Base-by-base conservation (phyloP, 139 green algal species). In the Chlamydomonas asymmetrica region DNA sequence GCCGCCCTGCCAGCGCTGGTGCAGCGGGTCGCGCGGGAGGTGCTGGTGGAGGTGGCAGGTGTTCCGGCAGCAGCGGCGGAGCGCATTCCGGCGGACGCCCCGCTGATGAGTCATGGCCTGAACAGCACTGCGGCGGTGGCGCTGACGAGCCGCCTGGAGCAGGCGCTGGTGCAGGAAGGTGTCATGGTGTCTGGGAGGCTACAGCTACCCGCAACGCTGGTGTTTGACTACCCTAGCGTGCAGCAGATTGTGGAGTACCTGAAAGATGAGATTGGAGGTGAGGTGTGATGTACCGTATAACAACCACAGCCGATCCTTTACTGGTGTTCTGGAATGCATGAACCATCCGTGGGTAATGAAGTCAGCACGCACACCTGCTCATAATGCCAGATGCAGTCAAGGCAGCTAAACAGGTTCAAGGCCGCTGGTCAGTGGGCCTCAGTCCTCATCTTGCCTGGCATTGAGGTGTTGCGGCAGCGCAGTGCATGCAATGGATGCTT, bases 201-300 rank as follows among this genome's bases (percentile, higher is more conserved):
- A n/a, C 54, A 80, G 39, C 79, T 93, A 43, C 83, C 90, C 3
- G 70, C 82, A 31, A 93, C 88, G n/a, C n/a, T n/a, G 56, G 50
- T 68, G 64, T 83, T 83, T 73, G 78, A 83, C 78, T 79, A 78
- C 71, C 78, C 78, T 25, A 39, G 49, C 37, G 37, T 64, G 23
- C 27, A 57, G 25, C 40, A 7, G 25, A 66, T 57, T n/a, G n/a
- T n/a, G n/a, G n/a, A n/a, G n/a, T n/a, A n/a, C n/a, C n/a, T n/a
- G n/a, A n/a, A n/a, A n/a, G n/a, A n/a, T n/a, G n/a, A n/a, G n/a
- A n/a, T n/a, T n/a, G n/a, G n/a, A n/a, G n/a, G n/a, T n/a, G n/a
- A n/a, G n/a, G n/a, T n/a, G n/a, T n/a, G n/a, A n/a, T n/a, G n/a
- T n/a, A n/a, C n/a, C n/a, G n/a, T n/a, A n/a, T n/a, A n/a, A n/a